These are phyloP conservation scores for Trichophyton rubrum DNA, from an alignment of 2,329 filamentous ascomycete species.

Conservation along the genomic window DNA sequence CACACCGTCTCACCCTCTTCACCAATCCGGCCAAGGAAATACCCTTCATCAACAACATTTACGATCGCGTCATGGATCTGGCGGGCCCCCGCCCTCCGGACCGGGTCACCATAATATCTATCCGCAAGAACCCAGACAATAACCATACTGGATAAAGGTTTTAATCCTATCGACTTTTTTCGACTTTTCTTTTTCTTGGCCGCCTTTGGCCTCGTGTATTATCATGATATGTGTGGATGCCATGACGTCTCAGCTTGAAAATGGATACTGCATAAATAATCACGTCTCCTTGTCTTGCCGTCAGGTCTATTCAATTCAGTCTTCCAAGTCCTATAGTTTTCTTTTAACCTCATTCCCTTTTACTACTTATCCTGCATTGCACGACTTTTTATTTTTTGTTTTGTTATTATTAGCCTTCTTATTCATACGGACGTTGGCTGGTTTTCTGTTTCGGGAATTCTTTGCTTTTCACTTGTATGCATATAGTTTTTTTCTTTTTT, in stretches of 20 bases:
- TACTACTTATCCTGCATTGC: not conserved
- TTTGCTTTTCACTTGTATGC: not conserved
- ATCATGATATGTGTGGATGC: not conserved
- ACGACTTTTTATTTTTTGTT: not conserved
- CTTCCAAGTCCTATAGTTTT: not conserved
- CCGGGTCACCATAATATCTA: constrained; percentile 8
- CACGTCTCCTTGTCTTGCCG: not conserved
- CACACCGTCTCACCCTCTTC: not conserved
- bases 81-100: not conserved
- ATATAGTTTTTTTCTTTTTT: not conserved
- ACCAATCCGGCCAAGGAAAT: not conserved
- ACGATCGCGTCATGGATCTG: constrained; percentile 5
- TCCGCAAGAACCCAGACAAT: constrained; percentile 8
- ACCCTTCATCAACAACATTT: constrained; percentile 1
- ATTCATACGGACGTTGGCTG: not conserved
- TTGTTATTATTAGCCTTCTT: not conserved
- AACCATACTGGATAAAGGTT: not conserved
- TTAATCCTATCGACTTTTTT: not conserved
- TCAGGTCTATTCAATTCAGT: not conserved
- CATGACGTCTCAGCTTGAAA: not conserved
- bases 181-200: not conserved
- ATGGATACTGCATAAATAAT: not conserved
- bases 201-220: not conserved
- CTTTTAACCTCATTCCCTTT: not conserved
- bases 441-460: not conserved